Base-by-base conservation (phyloP, 306 rosid genomes). In the Cucumis hystrix region DNA sequence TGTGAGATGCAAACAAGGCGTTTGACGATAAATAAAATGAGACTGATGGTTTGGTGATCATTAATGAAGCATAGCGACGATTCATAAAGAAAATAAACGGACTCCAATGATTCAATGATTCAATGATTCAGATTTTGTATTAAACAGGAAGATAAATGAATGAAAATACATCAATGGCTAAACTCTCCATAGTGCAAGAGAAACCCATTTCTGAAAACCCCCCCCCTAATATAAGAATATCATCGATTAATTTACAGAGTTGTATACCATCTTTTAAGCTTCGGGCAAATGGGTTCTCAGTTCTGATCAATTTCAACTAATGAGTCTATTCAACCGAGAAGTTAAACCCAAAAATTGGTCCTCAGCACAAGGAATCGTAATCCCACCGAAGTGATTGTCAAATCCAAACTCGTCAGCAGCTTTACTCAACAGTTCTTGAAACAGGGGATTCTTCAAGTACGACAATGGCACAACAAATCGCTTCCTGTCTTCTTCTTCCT, bases 391-490 rank as follows among this genome's bases (percentile, higher is more conserved):
- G 17, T 73, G 78, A 8, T 85, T 77, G 25, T 85, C 73, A 62
- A 85, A 85, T 23, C 89, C 89, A 76, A 82, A 83, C 75, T 83
- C 87, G 59, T 83, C 84, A 17, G 82, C 87, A 18, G 82, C 80
- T n/a, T 79, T 25, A 41, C 79, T 63, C 83, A 87, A 71, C 85
- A 87, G 18, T 12, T 68, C 69, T 25, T 85, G 91, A 28, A 83
- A 87, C 56, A 69, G 15, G 33, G 87, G 91, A 17, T 83, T 77
- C 77, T 81, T 85, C 87, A 85, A 83, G 77, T 81, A 83, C 10
- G 79, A 81, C 30, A 85, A 73, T 51, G 91, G 87, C 33, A 85
- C 86, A 81, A 85, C 88, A 51, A 85, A 87, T 30, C 88, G 43
- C 74, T 70, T 78, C 55, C 21, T 77, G 43, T 54, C 51, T 37